phyloP scores from a whole-genome alignment of 768 basidiomycete genomes.

The Cytidiella melzeri region DNA sequence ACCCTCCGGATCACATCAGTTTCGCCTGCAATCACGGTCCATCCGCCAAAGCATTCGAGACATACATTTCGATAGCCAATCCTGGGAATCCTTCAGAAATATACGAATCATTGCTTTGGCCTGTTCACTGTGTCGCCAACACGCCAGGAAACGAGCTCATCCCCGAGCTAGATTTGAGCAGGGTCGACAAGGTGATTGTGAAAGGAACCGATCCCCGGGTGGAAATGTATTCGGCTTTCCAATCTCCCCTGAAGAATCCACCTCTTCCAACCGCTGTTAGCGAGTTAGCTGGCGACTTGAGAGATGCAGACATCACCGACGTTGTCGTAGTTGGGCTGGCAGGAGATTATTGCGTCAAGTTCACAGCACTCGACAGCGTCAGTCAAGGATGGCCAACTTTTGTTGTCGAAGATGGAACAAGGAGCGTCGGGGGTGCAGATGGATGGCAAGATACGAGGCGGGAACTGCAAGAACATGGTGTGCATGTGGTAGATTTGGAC shows the following conservation, averaged over 20 bases:
- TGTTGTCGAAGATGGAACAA: constrained; percentile 21
- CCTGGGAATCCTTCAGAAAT: constrained; percentile 26
- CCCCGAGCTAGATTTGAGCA: constrained; percentile 36
- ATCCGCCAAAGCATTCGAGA: constrained; percentile 30
- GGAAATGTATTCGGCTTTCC: constrained; percentile 81
- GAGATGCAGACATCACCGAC: constrained; percentile 41
- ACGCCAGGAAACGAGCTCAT: constrained; percentile 59
- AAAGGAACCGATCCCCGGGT: constrained; percentile 55
- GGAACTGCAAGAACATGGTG: constrained; percentile 14
- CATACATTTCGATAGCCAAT: constrained; percentile 34
- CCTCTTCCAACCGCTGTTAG: constrained; percentile 44
- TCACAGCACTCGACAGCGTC: constrained; percentile 42
- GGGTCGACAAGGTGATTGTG: constrained; percentile 37
- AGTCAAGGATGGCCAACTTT: constrained; percentile 21
- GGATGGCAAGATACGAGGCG: constrained; percentile 16
- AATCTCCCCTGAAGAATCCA: constrained; percentile 33
- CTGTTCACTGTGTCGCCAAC: constrained; percentile 68
- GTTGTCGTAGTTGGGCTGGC: constrained; percentile 66
- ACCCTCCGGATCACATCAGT: constrained; percentile 61
- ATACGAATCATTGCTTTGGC: constrained; percentile 50
- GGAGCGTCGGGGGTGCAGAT: constrained; percentile 19
- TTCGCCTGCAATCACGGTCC: constrained; percentile 52
- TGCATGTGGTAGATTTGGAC: constrained; percentile 15
- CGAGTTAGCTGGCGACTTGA: constrained; percentile 39
- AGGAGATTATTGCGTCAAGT: constrained; percentile 73